Conservation (phyloP, 78 protist species). For the Polysphondylium violaceum region DNA sequence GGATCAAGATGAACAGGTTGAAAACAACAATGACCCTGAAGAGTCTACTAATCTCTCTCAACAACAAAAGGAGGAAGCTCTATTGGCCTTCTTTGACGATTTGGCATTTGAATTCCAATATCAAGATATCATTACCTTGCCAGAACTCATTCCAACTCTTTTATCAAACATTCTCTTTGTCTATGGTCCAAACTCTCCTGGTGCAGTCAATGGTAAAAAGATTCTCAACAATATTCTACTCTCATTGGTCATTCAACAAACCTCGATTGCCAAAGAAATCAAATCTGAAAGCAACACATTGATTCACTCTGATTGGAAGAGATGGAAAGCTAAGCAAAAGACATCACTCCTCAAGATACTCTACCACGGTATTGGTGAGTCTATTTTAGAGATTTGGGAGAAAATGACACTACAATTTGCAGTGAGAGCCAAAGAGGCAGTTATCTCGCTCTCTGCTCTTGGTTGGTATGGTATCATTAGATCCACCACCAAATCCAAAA, state of each 20-base stretch:
- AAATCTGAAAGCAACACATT: conserved; percentile 5
- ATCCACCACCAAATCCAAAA: conserved; percentile 5
- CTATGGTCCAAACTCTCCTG: conserved; percentile 29
- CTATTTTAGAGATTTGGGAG: conserved; percentile 36
- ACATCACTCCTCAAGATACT: not conserved
- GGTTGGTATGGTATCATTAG: conserved; percentile 52
- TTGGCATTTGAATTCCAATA: conserved; percentile 57
- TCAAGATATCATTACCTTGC: conserved; percentile 23
- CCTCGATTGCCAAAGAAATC: conserved; percentile 7
- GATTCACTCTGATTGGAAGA: conserved; percentile 4
- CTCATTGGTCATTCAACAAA: conserved; percentile 28
- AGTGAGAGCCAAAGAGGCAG: not conserved
- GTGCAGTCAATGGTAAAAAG: not conserved
- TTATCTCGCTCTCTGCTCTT: conserved; percentile 8
- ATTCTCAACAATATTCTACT: conserved; percentile 25
- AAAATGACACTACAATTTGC: conserved; percentile 10
- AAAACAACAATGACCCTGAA: not conserved
- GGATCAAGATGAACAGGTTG: not conserved
- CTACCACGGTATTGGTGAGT: conserved; percentile 11
- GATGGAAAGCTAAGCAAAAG: conserved; percentile 22
- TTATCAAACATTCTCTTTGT: conserved; percentile 15
- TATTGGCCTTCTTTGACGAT: conserved; percentile 45
- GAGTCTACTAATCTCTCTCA: not conserved
- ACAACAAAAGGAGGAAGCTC: conserved; percentile 31
- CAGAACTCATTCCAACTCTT: conserved; percentile 20